A percentile compares a stretch with the other conserved stretches of the same genome.
phyloP scores from a whole-genome alignment of 2,329 filamentous ascomycete species.

The Colletotrichum viniferum region DNA sequence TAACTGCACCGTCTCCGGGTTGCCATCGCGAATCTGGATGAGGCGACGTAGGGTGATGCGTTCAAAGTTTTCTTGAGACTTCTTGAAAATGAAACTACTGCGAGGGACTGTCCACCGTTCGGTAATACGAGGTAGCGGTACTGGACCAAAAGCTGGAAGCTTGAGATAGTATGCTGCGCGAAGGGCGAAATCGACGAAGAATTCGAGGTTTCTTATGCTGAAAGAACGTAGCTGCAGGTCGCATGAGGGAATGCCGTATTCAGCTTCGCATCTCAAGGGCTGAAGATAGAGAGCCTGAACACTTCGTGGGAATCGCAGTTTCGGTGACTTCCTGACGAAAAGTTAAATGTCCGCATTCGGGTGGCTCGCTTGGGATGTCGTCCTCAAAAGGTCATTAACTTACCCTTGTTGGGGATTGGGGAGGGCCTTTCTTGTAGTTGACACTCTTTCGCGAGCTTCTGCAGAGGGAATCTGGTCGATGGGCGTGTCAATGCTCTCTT shows the following conservation, averaged over 20 bases:
- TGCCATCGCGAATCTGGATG: conserved; percentile 91
- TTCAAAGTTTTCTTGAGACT: conserved; percentile 97
- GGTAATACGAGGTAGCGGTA: conserved; percentile 83
- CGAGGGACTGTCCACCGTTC: conserved; percentile 95
- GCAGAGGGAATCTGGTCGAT: background rate
- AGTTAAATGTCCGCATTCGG: background rate
- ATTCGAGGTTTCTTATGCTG: conserved; percentile 86
- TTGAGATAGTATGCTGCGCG: conserved; percentile 93
- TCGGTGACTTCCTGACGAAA: background rate
- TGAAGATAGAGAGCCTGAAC: conserved; percentile 87
- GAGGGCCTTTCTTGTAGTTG: background rate
- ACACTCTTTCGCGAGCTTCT: background rate
- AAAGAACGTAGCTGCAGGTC: conserved; percentile 94
- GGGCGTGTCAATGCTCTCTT: background rate
- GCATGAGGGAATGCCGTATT: conserved; percentile 82
- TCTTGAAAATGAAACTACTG: conserved; percentile 93
- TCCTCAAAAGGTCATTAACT: background rate
- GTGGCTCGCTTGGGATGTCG: background rate
- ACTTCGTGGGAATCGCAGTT: conserved; percentile 70
- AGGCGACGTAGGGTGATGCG: conserved; percentile 83
- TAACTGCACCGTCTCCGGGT: conserved; percentile 85
- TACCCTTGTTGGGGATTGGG: background rate
- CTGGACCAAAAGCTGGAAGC: conserved; percentile 82
- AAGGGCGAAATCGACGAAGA: conserved; percentile 93
- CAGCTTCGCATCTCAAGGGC: conserved; percentile 76